Conservation (phyloP, 2,329 filamentous ascomycete species). For the Fusarium euwallaceae region DNA sequence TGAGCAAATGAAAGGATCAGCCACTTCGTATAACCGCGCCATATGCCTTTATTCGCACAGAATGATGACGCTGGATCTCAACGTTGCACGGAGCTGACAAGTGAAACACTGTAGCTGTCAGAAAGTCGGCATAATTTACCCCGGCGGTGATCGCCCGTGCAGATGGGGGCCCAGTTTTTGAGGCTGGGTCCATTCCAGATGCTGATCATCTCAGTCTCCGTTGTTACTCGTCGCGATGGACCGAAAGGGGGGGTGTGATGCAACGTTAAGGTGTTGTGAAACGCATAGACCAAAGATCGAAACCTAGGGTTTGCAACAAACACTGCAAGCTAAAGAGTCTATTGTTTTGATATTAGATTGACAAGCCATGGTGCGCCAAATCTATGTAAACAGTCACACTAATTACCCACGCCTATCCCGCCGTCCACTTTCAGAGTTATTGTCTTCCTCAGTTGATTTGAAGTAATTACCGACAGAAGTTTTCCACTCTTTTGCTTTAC, state of each 20-base stretch:
- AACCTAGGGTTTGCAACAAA: no score
- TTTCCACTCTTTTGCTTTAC: no score
- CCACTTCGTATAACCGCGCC: constrained; percentile 34
- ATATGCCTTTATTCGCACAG: not conserved
- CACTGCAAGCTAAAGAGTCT: no score
- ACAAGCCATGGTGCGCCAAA: no score
- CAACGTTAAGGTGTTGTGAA: not conserved
- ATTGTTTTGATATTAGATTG: no score
- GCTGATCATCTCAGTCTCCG: not conserved
- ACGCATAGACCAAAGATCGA: no score
- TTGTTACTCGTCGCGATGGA: not conserved
- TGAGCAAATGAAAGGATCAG: constrained; percentile 13
- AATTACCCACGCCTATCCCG: no score
- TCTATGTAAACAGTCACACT: no score
- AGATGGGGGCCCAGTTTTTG: not conserved
- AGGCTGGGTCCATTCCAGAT: not conserved
- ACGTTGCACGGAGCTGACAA: not conserved
- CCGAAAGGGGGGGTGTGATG: not conserved
- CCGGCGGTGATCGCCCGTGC: not conserved
- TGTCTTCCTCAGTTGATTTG: no score
- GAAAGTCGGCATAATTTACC: not conserved
- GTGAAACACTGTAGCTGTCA: not conserved
- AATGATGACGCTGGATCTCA: constrained; percentile 8
- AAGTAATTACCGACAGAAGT: no score
- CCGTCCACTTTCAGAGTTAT: no score